Evolutionary conservation across 1,284 basidiomycete genomes (phyloP), one percentile per base, ranked within the genome.

Genomic region (Leccinum subspadiceum): DNA sequence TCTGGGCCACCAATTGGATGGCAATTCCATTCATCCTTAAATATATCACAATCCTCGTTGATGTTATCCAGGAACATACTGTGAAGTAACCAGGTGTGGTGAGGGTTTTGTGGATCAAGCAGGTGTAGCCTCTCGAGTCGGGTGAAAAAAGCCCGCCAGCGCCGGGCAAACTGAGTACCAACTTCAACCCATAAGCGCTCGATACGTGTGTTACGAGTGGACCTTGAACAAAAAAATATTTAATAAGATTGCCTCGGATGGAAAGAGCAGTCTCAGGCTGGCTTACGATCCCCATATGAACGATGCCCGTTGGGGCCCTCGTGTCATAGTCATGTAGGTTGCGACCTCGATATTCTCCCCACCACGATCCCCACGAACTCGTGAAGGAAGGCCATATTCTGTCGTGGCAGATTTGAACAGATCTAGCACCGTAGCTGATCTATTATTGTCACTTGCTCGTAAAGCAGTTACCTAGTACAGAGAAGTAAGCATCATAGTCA

Each of bases 121-220:
- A 61, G 50, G 41, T 74, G 65, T 0, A 35, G 35, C 0, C 13
- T 33, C 60, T 76, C 70, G 0, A 76, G 68, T 0, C 57, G 51
- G 0, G 57, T 60, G 26, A 77, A 76, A 41, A 76, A 73, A 2
- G 65, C 64, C 3, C 60, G 41, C 75, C 76, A 77, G 26, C 58
- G 56, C 1, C 44, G 12, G 1, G 55, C 68, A 55, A 68, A 68
- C 1, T 65, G 66, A 0, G 37, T 44, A 0, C 72, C 75, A 3
- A 76, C 62, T 29, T 78, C 74, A 1, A 71, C 69, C 77, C 77
- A 82, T 0, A 82, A 61, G 0, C 71, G 59, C 57, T 82, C 79
- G 58, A 81, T 80, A 1, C 15, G n/a, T 5, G 61, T 24, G n/a
- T 65, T 65, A 2, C 39, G 35, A 1, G 57, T 55, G 1, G 64